A percentile compares a stretch with the other conserved stretches of the same genome.
Conservation (phyloP, 2,329 filamentous ascomycete species). For the Didymosphaeria variabile region DNA sequence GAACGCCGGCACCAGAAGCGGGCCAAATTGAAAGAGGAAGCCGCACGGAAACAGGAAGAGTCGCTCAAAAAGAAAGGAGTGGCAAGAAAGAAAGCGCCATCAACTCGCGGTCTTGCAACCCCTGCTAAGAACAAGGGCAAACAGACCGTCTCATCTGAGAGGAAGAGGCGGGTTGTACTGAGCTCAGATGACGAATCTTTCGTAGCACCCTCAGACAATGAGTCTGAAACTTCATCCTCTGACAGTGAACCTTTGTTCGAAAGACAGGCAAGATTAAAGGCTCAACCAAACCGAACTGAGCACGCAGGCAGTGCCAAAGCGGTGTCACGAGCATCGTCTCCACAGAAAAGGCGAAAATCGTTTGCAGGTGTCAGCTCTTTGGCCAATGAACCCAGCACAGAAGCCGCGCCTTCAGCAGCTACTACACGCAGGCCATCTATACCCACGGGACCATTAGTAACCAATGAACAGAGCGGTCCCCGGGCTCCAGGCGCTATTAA, state of each 20-base stretch:
- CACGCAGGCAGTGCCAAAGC: not conserved
- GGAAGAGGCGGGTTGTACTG: not conserved
- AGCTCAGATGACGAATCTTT: not conserved
- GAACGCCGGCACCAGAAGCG: conserved; percentile 24
- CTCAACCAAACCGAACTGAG: not conserved
- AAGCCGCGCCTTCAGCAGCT: not conserved
- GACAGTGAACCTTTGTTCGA: not conserved
- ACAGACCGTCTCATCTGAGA: not conserved
- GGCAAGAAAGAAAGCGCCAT: not conserved
- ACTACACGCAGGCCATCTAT: not conserved
- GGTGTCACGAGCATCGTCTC: not conserved
- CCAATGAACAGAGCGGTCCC: not conserved
- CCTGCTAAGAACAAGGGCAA: not conserved
- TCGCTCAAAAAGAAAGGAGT: conserved; percentile 6
- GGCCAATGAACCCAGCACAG: not conserved
- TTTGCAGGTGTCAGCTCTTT: too few relatives aligned
- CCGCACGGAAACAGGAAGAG: not conserved
- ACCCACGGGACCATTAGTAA: not conserved
- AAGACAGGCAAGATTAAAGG: not conserved
- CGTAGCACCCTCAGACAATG: not conserved
- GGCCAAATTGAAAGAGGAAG: conserved; percentile 25
- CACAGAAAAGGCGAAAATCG: not conserved
- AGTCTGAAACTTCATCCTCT: not conserved
- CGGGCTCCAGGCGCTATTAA: conserved; percentile 29
- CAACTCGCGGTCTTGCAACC: not conserved